Evolutionary conservation across 148 eudicot species (phyloP).

Genomic region (Agrostemma githago): DNA sequence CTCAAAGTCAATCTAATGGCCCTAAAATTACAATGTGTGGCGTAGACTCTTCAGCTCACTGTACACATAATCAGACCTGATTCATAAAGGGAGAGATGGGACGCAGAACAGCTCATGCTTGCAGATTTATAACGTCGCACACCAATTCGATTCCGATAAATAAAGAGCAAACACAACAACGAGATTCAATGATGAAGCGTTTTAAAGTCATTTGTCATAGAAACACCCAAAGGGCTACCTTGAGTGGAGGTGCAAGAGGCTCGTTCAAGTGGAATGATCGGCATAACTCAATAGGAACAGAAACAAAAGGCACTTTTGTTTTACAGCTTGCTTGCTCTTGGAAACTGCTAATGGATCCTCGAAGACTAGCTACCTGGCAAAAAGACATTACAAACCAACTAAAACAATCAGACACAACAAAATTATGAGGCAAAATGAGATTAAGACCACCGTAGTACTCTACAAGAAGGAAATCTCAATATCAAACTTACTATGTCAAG

Average conservation of each 20-base stretch:
- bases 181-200: neutral
- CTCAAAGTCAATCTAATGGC: neutral
- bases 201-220: neutral
- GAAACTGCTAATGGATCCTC: conserved; percentile 83
- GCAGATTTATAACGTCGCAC: neutral
- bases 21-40: too few species aligned
- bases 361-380: conserved; percentile 79
- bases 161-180: neutral
- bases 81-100: neutral
- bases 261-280: conserved; percentile 61
- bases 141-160: neutral
- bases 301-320: conserved; percentile 42
- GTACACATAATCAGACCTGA: conserved; percentile 6
- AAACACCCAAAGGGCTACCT: conserved; percentile 35
- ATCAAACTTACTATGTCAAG: conserved; percentile 72
- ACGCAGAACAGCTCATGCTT: neutral
- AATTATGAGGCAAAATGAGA: neutral
- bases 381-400: conserved; percentile 13
- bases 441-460: neutral
- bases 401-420: neutral
- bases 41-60: neutral
- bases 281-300: conserved; percentile 66
- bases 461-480: neutral
- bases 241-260: conserved; percentile 68
- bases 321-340: conserved; percentile 95